Conservation (phyloP, 257 asterid genomes). For the Ajuga chamaepitys region DNA sequence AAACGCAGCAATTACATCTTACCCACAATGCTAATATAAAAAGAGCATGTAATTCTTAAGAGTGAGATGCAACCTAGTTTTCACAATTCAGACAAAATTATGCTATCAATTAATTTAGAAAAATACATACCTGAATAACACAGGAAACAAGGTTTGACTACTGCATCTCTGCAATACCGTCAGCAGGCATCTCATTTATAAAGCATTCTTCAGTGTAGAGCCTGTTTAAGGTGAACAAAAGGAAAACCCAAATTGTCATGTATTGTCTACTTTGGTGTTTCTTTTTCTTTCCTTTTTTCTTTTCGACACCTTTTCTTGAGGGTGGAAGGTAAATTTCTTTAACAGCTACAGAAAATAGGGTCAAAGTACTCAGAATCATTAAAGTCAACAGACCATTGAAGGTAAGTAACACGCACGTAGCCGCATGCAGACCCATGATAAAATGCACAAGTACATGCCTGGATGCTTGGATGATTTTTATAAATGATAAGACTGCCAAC, state of each 20-base stretch:
- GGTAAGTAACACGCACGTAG: background rate
- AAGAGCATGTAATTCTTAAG: background rate
- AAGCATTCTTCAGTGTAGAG: conserved; percentile 88
- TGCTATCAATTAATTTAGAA: background rate
- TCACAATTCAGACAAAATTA: background rate
- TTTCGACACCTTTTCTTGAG: too few species aligned
- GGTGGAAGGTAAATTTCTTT: background rate
- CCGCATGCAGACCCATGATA: background rate
- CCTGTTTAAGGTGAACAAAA: conserved; percentile 36
- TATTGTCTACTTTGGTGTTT: background rate
- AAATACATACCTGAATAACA: conserved; percentile 75
- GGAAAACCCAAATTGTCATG: background rate
- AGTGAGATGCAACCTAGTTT: too few species aligned
- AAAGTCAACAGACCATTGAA: background rate
- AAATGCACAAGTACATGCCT: too few species aligned
- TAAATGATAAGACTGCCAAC: too few species aligned
- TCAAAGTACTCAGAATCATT: background rate
- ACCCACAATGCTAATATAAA: too few species aligned
- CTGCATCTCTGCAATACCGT: conserved; percentile 93
- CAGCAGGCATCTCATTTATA: conserved; percentile 68
- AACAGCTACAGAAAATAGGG: background rate
- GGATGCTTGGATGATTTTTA: too few species aligned
- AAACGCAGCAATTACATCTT: background rate
- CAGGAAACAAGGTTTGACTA: conserved; percentile 85
- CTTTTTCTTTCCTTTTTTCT: background rate